Evolutionary conservation across 2,329 filamentous ascomycete species (phyloP), one percentile per base, ranked within the genome.

Genomic region (Fonsecaea multimorphosa): DNA sequence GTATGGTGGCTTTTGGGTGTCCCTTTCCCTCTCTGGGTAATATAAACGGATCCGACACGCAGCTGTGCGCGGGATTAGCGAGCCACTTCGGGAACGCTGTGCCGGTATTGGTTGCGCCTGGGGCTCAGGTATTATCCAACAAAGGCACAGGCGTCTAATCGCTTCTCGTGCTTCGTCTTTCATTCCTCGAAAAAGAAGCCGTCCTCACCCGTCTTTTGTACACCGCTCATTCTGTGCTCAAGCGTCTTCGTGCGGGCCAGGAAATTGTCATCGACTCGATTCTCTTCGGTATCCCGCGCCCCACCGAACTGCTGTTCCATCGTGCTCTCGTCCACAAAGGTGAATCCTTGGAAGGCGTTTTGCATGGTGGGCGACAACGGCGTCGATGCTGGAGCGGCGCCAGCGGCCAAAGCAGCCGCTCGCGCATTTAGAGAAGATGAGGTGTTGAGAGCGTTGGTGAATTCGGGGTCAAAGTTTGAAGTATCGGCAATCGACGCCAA

Each of bases 391-490:
- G 91, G 89, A 75, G 95, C 91, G 54, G 85, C 80, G 40, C 93
- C 93, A 64, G 89, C 89, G 16, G 94, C 92, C 57, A 98, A 79
- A 7, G 92, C 92, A 14, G 92, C 92, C 3, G 95, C 94, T 64
- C 94, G 89, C 73, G 95, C 92, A 75, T 98, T 98, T 65, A 98
- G 84, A 0, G 93, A 97, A 1, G 90, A 88, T 61, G 92, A 92
- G 66, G 89, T 91, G 74, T 93, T 92, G 64, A 98, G 82, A 5
- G 95, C 95, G 71, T 95, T 97, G 59, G 95, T 99, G 77, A 99
- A 99, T 77, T 98, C 95, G 0, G 95, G 95, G 74, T 99, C 95
- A 75, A 99, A 99, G 80, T 99, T 98, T 52, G 93, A 97, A 0
- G 96, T 96, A 73, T 99, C 95, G 2, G 93, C 92, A 77, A 97